Evolutionary conservation across 352 stramenopile species (phyloP).

Genomic region (Globisporangium rhizosaccharum): DNA sequence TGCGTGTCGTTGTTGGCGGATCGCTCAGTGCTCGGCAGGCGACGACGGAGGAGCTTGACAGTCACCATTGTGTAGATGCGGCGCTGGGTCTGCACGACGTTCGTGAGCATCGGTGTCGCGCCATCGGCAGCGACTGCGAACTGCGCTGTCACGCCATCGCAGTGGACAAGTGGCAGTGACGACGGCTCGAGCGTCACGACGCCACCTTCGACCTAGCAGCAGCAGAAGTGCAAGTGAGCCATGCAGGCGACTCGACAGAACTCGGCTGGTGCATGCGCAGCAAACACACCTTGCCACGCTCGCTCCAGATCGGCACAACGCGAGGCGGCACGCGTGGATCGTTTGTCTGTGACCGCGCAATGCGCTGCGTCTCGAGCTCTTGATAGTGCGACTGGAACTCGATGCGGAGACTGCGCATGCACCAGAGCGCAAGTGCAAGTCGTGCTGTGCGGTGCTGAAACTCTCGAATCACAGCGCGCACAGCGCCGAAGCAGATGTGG

Average conservation of each 20-base stretch:
- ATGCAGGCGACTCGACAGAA: background rate
- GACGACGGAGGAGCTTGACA: conserved; percentile 27
- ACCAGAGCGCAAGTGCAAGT: conserved; percentile 36
- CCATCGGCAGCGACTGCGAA: conserved; percentile 13
- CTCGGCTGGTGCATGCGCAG: background rate
- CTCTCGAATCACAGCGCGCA: conserved; percentile 17
- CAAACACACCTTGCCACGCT: conserved; percentile 36
- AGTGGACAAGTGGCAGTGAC: conserved; percentile 25
- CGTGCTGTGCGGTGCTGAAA: conserved; percentile 20
- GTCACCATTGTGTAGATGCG: conserved; percentile 56
- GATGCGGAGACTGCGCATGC: conserved; percentile 20
- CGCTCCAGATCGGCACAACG: conserved; percentile 49
- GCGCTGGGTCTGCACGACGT: conserved; percentile 39
- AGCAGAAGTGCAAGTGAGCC: background rate
- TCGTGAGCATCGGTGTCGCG: conserved; percentile 51
- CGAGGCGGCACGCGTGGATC: conserved; percentile 52
- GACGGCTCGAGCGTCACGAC: conserved; percentile 18
- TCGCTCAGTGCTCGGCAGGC: no score
- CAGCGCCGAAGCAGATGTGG: conserved; percentile 11
- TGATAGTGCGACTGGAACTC: conserved; percentile 48
- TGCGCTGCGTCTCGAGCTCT: conserved; percentile 39
- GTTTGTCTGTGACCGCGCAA: conserved; percentile 27
- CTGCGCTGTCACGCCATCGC: conserved; percentile 19
- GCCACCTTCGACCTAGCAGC: conserved; percentile 21
- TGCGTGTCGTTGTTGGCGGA: conserved; percentile 13